Evolutionary conservation across 2,329 filamentous ascomycete species (phyloP).

Genomic region (Epichloe gansuensis): DNA sequence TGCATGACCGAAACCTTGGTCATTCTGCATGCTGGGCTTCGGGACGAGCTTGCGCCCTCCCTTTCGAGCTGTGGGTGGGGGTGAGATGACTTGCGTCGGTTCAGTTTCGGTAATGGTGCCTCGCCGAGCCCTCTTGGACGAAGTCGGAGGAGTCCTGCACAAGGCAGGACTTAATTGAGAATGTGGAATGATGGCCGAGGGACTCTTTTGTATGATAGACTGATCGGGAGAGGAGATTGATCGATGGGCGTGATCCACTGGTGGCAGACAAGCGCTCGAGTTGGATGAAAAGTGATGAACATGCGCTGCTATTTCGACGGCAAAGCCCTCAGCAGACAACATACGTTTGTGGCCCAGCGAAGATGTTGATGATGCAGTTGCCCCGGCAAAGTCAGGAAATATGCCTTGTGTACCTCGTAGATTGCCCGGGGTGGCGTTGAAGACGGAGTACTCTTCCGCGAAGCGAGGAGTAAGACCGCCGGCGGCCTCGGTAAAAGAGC

Average conservation of each 20-base stretch:
- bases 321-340: constrained; percentile 37
- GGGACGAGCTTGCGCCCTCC: constrained; percentile 42
- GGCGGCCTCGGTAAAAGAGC: constrained; percentile 35
- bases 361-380: constrained; percentile 21
- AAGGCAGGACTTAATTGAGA: constrained; percentile 16
- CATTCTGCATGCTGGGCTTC: constrained; percentile 46
- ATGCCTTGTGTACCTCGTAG: constrained; percentile 33
- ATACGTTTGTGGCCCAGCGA: constrained; percentile 33
- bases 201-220: constrained; percentile 20
- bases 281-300: constrained; percentile 47
- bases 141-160: constrained; percentile 10
- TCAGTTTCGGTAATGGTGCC: constrained; percentile 24
- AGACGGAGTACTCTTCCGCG: constrained; percentile 53
- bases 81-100: constrained; percentile 42
- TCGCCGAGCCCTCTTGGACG: constrained; percentile 34
- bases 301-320: constrained; percentile 45
- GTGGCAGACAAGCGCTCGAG: constrained; percentile 40
- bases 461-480: constrained; percentile 48
- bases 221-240: constrained; percentile 45
- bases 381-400: constrained; percentile 33
- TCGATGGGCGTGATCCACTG: constrained; percentile 46
- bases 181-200: constrained; percentile 16
- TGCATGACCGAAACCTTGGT: constrained; percentile 38
- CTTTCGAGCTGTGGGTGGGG: constrained; percentile 46
- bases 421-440: constrained; percentile 51